Percentiles rank a stretch among this genome's conserved stretches.
phyloP scores from a whole-genome alignment of 371 early-diverging fungal species.

The Sanchytrium tribonematis region DNA sequence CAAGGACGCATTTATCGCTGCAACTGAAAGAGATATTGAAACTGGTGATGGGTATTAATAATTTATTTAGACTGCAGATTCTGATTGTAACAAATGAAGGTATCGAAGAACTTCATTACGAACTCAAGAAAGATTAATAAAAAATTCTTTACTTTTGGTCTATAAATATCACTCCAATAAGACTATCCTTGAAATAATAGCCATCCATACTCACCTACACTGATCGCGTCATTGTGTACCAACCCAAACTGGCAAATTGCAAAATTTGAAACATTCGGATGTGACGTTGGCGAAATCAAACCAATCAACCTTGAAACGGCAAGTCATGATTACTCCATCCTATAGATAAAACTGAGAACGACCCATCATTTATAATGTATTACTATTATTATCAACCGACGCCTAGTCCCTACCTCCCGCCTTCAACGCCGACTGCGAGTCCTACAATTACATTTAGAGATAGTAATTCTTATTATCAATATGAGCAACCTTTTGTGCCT shows the following conservation, averaged over 20 bases:
- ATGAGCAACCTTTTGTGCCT: not conserved
- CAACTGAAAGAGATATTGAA: constrained; percentile 96
- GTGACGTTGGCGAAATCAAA: no score
- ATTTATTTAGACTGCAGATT: constrained; percentile 39
- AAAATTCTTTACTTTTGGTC: no score
- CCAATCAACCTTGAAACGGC: no score
- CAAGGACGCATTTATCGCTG: constrained; percentile 89
- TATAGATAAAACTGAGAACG: no score
- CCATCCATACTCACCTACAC: no score
- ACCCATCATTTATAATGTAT: no score
- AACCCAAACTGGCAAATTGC: no score
- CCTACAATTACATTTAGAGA: not conserved
- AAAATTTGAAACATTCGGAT: no score
- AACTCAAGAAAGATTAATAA: constrained; percentile 36
- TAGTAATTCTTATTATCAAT: not conserved
- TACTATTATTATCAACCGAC: not conserved
- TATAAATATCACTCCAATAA: no score
- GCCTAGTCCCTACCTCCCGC: not conserved
- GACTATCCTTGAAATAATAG: no score
- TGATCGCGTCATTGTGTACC: no score
- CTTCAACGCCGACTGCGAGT: not conserved
- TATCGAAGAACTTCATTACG: constrained; percentile 34
- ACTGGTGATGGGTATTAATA: constrained; percentile 52
- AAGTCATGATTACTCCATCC: no score
- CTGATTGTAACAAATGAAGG: constrained; percentile 56